A percentile compares a stretch with the other conserved stretches of the same genome.
phyloP scores from a whole-genome alignment of 164 flowering plant genomes.

The Nymphaea thermarum region DNA sequence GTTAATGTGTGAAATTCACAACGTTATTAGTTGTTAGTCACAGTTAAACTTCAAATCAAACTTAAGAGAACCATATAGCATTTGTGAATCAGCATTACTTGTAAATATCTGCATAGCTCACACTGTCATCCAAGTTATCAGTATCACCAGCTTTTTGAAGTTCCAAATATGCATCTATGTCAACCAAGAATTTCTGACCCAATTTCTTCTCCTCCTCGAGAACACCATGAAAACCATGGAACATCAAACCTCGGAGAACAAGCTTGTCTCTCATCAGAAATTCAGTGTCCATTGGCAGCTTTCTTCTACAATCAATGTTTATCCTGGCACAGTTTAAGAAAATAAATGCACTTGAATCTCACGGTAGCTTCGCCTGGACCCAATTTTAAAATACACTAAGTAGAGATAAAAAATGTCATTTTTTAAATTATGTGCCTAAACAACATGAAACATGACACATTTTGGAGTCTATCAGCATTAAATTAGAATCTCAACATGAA shows the following conservation, averaged over 20 bases:
- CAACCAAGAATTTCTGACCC: conserved; percentile 87
- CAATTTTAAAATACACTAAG: too few species aligned
- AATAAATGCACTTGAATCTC: too few species aligned
- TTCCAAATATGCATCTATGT: conserved; percentile 91
- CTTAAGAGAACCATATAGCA: background rate
- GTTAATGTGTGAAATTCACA: background rate
- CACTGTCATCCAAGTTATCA: conserved; percentile 52
- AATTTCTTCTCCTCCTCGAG: conserved; percentile 55
- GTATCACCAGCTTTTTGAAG: conserved; percentile 60
- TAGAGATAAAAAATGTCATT: too few species aligned
- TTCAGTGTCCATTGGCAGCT: conserved; percentile 7
- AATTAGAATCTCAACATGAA: too few species aligned
- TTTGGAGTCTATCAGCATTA: too few species aligned
- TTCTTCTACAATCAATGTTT: background rate
- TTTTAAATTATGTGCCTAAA: too few species aligned
- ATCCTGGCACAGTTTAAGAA: too few species aligned
- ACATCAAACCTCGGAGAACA: conserved; percentile 68
- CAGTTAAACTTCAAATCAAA: background rate
- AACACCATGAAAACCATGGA: conserved; percentile 92
- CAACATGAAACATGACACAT: too few species aligned
- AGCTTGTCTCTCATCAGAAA: conserved; percentile 66
- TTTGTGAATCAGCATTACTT: conserved; percentile 22
- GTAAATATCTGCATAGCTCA: conserved; percentile 71
- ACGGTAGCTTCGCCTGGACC: too few species aligned
- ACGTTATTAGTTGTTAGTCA: background rate